Conservation (phyloP, 768 basidiomycete species). For the Macrolepiota dolichaula region DNA sequence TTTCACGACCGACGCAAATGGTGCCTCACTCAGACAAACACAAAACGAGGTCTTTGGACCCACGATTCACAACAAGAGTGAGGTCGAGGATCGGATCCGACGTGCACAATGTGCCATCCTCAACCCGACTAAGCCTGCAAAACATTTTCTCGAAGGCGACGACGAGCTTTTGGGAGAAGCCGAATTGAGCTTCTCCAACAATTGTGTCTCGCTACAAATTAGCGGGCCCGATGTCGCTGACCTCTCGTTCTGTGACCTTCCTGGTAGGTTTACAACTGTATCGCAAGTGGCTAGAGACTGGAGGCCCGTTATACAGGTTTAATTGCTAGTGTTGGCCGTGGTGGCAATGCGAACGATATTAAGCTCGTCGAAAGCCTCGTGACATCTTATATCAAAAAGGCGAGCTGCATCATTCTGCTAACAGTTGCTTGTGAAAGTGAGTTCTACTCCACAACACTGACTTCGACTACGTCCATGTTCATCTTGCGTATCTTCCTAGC, state of each 20-base stretch:
- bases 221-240: constrained; percentile 44
- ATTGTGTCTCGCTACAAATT: constrained; percentile 41
- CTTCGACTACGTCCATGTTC: not conserved
- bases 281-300: not conserved
- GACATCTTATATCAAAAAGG: constrained; percentile 53
- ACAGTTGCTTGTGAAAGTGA: constrained; percentile 64
- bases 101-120: constrained; percentile 66
- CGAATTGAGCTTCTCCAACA: constrained; percentile 45
- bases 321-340: constrained; percentile 23
- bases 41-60: constrained; percentile 41
- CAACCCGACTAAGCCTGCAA: constrained; percentile 39
- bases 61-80: constrained; percentile 43
- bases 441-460: constrained; percentile 12
- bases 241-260: constrained; percentile 63
- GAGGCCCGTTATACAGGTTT: not conserved
- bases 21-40: constrained; percentile 35
- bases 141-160: constrained; percentile 35
- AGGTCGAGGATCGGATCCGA: constrained; percentile 65
- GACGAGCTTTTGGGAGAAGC: constrained; percentile 15
- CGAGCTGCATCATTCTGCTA: constrained; percentile 60
- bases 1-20: constrained; percentile 36
- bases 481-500: constrained; percentile 35
- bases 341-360: constrained; percentile 53
- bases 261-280: constrained; percentile 30
- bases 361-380: constrained; percentile 58